A percentile compares a stretch with the other conserved stretches of the same genome.
Conservation (phyloP, 352 stramenopile species). For the Phytophthora rubi region DNA sequence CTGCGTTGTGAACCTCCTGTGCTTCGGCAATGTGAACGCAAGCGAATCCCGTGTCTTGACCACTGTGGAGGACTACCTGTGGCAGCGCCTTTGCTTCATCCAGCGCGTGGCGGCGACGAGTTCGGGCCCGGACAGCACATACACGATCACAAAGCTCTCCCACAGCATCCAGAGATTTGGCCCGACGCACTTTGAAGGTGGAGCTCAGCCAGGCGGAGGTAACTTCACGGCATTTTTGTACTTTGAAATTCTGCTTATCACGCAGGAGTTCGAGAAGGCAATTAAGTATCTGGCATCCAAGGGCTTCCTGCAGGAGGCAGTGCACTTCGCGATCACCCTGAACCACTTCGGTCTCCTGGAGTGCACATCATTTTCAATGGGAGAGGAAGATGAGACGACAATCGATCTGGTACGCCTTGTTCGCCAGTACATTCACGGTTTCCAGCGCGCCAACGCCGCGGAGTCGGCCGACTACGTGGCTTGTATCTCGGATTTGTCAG, state of each 20-base stretch:
- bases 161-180: conserved; percentile 84
- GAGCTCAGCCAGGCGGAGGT: conserved; percentile 40
- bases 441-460: conserved; percentile 77
- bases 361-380: conserved; percentile 59
- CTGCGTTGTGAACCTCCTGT: conserved; percentile 84
- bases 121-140: conserved; percentile 57
- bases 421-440: conserved; percentile 86
- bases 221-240: conserved; percentile 74
- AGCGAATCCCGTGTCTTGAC: conserved; percentile 78
- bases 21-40: conserved; percentile 78
- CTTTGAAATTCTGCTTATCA: conserved; percentile 82
- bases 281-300: conserved; percentile 84
- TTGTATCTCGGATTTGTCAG: conserved; percentile 63
- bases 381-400: conserved; percentile 66
- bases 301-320: conserved; percentile 77
- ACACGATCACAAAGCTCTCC: conserved; percentile 68
- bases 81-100: conserved; percentile 85
- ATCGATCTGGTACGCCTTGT: conserved; percentile 78
- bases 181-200: conserved; percentile 70
- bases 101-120: conserved; percentile 49
- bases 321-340: conserved; percentile 82
- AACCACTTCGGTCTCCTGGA: conserved; percentile 80
- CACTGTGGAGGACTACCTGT: conserved; percentile 88
- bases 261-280: conserved; percentile 82
- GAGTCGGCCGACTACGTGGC: conserved; percentile 87